phyloP scores from a whole-genome alignment of 2,329 filamentous ascomycete genomes.

The Trichothecium sympodiale region DNA sequence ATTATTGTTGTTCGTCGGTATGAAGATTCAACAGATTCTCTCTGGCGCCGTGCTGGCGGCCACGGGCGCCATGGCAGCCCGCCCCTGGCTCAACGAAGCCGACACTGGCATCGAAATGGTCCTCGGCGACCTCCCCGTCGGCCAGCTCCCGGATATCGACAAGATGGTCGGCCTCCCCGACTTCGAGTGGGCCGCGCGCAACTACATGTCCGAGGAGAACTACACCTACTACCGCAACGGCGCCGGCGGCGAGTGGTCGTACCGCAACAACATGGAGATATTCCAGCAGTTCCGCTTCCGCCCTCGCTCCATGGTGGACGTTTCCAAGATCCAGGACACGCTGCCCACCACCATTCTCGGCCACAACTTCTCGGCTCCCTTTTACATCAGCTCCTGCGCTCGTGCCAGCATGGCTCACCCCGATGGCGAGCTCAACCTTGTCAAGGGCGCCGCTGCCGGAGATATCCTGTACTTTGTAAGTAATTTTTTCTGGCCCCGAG shows the following conservation, averaged over 20 bases:
- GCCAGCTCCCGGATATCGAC: constrained; percentile 28
- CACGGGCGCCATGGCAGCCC: constrained; percentile 26
- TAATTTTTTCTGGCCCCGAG: background rate
- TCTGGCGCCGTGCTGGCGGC: constrained; percentile 14
- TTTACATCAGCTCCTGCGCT: constrained; percentile 42
- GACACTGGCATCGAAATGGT: constrained; percentile 32
- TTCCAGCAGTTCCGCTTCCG: constrained; percentile 36
- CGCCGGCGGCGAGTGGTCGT: constrained; percentile 43
- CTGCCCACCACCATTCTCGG: constrained; percentile 37
- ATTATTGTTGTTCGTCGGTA: too few species aligned
- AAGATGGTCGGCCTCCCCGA: constrained; percentile 38
- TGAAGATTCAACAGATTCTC: constrained; percentile 6
- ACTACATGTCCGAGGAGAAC: constrained; percentile 31
- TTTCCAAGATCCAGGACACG: constrained; percentile 29
- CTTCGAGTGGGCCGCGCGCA: constrained; percentile 41
- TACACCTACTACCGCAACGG: constrained; percentile 49
- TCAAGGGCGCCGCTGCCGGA: constrained; percentile 34
- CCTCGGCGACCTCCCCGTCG: constrained; percentile 21
- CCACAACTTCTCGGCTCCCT: constrained; percentile 40
- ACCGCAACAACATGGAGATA: constrained; percentile 45
- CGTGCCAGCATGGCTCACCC: constrained; percentile 31
- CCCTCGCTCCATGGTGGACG: constrained; percentile 38
- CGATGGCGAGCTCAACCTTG: constrained; percentile 36
- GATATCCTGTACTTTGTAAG: constrained; percentile 38
- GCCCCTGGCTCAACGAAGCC: constrained; percentile 32